Percentiles rank a stretch among this genome's conserved stretches.
Evolutionary conservation across 2,329 filamentous ascomycete species (phyloP).

Genomic region (Penicillium rolfsii): DNA sequence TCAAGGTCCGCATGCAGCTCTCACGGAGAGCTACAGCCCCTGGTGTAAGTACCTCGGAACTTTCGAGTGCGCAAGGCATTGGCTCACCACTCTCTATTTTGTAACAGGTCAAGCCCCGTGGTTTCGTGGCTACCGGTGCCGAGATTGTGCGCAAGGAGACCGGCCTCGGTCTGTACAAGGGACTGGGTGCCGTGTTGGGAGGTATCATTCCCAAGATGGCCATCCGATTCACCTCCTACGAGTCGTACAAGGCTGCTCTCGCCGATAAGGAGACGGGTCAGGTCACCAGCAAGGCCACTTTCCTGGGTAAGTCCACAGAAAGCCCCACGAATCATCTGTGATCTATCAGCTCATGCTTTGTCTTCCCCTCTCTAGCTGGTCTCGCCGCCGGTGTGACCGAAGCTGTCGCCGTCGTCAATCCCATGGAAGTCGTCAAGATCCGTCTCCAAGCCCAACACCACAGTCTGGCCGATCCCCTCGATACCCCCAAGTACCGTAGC

Average conservation of each 20-base stretch:
- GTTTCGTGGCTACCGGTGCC: slow-evolving; percentile 81
- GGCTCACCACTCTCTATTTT: slow-evolving; percentile 14
- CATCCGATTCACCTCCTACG: slow-evolving; percentile 97
- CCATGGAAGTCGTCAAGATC: slow-evolving; percentile 99
- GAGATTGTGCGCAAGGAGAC: slow-evolving; percentile 91
- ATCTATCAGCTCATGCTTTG: slow-evolving; percentile 12
- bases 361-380: slow-evolving; percentile 62
- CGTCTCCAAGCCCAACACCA: slow-evolving; percentile 97
- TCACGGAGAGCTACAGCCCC: slow-evolving; percentile 81
- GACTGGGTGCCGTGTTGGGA: slow-evolving; percentile 91
- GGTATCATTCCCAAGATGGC: slow-evolving; percentile 99
- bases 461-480: slow-evolving; percentile 94
- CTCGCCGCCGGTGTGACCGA: slow-evolving; percentile 93
- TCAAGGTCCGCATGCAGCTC: slow-evolving; percentile 99
- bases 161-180: slow-evolving; percentile 92
- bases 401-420: slow-evolving; percentile 92
- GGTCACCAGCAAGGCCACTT: slow-evolving; percentile 73
- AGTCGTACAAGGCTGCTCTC: slow-evolving; percentile 86
- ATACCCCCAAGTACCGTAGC: slow-evolving; percentile 96
- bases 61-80: neutral
- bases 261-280: slow-evolving; percentile 68
- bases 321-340: neutral
- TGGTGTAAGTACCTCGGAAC: slow-evolving; percentile 59
- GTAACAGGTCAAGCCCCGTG: slow-evolving; percentile 69
- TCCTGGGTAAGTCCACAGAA: slow-evolving; percentile 59